phyloP scores from a whole-genome alignment of 305 asterid genomes.

The Withania somnifera region DNA sequence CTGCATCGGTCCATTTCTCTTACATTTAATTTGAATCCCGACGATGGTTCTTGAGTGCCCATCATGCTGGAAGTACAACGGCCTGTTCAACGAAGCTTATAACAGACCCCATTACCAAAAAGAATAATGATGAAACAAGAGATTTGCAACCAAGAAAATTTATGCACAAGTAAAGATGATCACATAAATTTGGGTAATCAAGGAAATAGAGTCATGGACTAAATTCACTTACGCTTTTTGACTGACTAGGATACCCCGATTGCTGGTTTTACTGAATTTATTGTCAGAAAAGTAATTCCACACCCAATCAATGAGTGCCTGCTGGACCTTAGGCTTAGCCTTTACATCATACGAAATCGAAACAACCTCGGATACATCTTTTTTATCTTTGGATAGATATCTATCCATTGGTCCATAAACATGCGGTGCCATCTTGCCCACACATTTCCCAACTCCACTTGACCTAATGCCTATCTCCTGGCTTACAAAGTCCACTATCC shows the following conservation, averaged over 20 bases:
- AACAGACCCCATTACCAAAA: neutral
- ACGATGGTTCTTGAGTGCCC: conserved; percentile 94
- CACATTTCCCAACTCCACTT: neutral
- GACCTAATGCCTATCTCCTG: conserved; percentile 9
- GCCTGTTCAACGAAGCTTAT: conserved; percentile 38
- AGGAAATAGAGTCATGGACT: neutral
- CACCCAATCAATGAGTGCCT: conserved; percentile 65
- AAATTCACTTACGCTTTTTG: conserved; percentile 64
- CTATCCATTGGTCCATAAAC: conserved; percentile 80
- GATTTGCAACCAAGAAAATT: neutral
- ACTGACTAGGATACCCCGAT: conserved; percentile 39
- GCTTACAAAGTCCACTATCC: conserved; percentile 61
- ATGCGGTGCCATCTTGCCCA: conserved; percentile 18
- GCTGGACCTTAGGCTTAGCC: conserved; percentile 35
- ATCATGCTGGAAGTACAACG: conserved; percentile 87
- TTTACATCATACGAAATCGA: conserved; percentile 19
- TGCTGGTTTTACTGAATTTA: conserved; percentile 22
- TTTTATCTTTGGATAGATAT: conserved; percentile 39
- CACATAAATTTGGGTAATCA: neutral
- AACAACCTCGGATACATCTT: conserved; percentile 8
- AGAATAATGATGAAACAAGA: neutral
- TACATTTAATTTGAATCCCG: conserved; percentile 67
- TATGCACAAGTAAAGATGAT: neutral
- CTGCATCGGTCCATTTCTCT: conserved; percentile 40
- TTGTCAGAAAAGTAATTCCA: conserved; percentile 70